These are phyloP conservation scores for Malassezia pachydermatis DNA, from an alignment of 1,284 basidiomycete species.

Conservation along the genomic window DNA sequence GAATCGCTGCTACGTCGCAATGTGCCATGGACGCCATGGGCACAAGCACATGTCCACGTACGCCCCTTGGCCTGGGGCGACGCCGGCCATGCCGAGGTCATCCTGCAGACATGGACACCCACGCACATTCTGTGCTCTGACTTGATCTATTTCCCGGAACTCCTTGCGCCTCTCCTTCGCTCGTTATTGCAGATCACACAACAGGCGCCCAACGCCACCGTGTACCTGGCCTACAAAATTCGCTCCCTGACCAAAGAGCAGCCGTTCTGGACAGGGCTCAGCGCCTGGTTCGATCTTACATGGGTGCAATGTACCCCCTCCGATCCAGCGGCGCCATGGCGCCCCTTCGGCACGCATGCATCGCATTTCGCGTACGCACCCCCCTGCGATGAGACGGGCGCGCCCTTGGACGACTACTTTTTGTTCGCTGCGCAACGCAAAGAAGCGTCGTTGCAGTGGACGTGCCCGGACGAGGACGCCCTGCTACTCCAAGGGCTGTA, in stretches of 20 bases:
- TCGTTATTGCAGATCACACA: conserved; percentile 33
- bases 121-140: conserved; percentile 44
- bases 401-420: conserved; percentile 14
- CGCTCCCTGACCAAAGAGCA: conserved; percentile 66
- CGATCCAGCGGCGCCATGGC: neutral
- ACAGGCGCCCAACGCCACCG: conserved; percentile 8
- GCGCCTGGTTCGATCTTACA: conserved; percentile 65
- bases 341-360: conserved; percentile 2
- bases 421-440: conserved; percentile 5
- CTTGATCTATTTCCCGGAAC: conserved; percentile 45
- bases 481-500: conserved; percentile 23
- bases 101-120: conserved; percentile 19
- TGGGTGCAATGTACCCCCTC: conserved; percentile 52
- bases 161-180: conserved; percentile 38
- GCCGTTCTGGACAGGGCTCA: conserved; percentile 70
- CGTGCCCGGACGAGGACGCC: conserved; percentile 22
- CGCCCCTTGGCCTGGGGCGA: conserved; percentile 35
- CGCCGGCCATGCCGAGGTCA: conserved; percentile 12
- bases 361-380: conserved; percentile 1
- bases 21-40: conserved; percentile 9
- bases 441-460: neutral
- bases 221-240: conserved; percentile 56
- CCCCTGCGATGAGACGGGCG: conserved; percentile 14
- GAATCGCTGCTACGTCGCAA: conserved; percentile 39
- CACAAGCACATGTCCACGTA: conserved; percentile 14